phyloP scores from a whole-genome alignment of 2,329 filamentous ascomycete genomes.

The Pestalotiopsis sp. region DNA sequence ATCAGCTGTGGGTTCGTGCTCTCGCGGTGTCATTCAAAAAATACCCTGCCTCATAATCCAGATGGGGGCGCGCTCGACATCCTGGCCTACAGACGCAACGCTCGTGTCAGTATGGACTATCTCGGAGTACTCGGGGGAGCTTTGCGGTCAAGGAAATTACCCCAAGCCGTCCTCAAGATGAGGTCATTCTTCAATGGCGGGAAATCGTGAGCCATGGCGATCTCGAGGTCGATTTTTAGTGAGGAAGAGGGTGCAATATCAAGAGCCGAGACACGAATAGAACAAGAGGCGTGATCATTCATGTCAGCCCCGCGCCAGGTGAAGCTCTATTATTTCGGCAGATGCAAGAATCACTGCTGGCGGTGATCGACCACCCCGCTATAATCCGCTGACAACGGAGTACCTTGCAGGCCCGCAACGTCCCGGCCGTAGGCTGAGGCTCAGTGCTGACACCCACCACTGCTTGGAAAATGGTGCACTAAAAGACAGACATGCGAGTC shows the following conservation, averaged over 20 bases:
- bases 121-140: conserved; percentile 17
- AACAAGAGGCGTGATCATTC: conserved; percentile 9
- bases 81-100: conserved; percentile 65
- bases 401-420: background rate
- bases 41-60: conserved; percentile 99
- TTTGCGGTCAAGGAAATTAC: conserved; percentile 49
- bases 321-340: conserved; percentile 3
- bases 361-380: background rate
- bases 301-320: conserved; percentile 8
- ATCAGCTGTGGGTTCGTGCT: conserved; percentile 11
- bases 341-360: background rate
- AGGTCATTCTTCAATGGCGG: conserved; percentile 90
- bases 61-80: conserved; percentile 89
- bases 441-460: background rate
- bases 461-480: background rate
- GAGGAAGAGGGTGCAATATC: background rate
- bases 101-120: background rate
- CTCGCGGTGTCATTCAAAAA: conserved; percentile 18
- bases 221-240: background rate
- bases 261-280: conserved; percentile 2
- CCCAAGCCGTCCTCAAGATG: conserved; percentile 85
- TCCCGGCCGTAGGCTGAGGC: background rate
- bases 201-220: conserved; percentile 71
- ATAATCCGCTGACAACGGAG: background rate
- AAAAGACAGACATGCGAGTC: background rate